Base-by-base conservation (phyloP, 495 filamentous ascomycete genomes). In the Hapsidospora chrysogenum region DNA sequence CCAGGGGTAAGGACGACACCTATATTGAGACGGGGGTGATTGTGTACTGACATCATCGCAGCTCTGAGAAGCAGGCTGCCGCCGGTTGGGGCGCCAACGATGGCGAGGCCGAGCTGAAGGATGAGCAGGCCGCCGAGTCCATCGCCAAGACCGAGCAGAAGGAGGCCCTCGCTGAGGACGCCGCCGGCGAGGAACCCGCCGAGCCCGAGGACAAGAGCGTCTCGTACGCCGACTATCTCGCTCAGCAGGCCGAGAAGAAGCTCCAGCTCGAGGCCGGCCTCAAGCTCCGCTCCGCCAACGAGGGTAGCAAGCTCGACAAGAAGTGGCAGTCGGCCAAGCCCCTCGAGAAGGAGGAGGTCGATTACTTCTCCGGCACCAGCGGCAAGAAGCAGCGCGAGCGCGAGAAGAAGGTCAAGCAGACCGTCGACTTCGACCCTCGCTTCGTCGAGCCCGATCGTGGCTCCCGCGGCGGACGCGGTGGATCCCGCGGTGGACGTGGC, bases 321-420 rank as follows among this genome's bases (percentile, higher is more conserved):
- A 92, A 95, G 70, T 93, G 84, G 81, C 78, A 80, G 42, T 64
- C 70, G 39, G 84, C 85, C 50, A 86, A 83, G 64, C 66, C 80
- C 40, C 53, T 95, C 39, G 52, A 60, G 55, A 79, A 77, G 52
- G 72, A 74, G 30, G 72, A 85, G 34, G 75, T 80, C 40, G 76
- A 78, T 27, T 94, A 79, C 67, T 74, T 95, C 52, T 60, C 77
- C 49, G 82, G 68, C 46, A 59, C 66, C 39, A 69, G 65, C 31
- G 78, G 78, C 55, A 95, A 93, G 75, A 58, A 70, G 51, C 78
- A 80, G 73, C 80, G 84, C 47, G 72, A 81, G 61, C 78, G 83
- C 51, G 78, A 89, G 66, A 80, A 80, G 65, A 94, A 94, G 75
- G 66, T 78, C 57, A 95, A 94, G 76, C 74, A 79, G 55, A 50